Base-by-base conservation (phyloP, 139 green algal species). In the Asterochloris erici region DNA sequence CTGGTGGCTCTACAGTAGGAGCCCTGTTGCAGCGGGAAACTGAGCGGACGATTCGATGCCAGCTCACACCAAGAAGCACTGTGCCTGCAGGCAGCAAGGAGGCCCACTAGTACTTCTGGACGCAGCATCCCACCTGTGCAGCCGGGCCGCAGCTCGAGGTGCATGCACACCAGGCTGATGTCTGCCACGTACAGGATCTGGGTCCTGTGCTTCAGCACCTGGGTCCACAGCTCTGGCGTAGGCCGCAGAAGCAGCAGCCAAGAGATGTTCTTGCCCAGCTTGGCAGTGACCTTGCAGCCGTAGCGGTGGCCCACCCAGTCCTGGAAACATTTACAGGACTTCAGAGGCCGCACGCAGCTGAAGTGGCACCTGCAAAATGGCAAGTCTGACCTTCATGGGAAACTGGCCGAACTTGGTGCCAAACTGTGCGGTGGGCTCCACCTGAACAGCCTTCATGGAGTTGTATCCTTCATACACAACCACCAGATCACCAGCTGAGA, bases 201-300 rank as follows among this genome's bases (percentile, higher is more conserved):
- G 10, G 93, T 96, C 24, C 93, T 85, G 82, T 87, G 87, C 12
- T n/a, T 47, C 66, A 89, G 71, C 63, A 87, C 83, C 66, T 77
- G n/a, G 10, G 96, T 98, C 96, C 96, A 99, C 0, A 99, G 91
- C 88, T 98, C 95, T 0, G 94, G 89, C 2, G 93, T 98, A 47
- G 93, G 94, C 0, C 87, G 88, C 75, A 98, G 88, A 23, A 98
- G 83, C 75, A 93, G 90, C 16, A 98, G 83, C 86, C 89, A 98
- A 16, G 92, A 93, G 16, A 28, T 26, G 0, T 27, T 62, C 11
- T 70, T 71, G 12, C 83, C 79, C 16, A 28, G 23, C 81, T 86
- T 89, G 47, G 87, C 81, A 60, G 64, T 84, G 74, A 93, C 91
- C 26, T 86, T 91, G 84, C 79, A 90, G 81, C 96, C 96, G 78